A percentile compares a stretch with the other conserved stretches of the same genome.
Evolutionary conservation across 108 stramenopile genomes (phyloP).

Genomic region (Cylindrotheca fusiformis): DNA sequence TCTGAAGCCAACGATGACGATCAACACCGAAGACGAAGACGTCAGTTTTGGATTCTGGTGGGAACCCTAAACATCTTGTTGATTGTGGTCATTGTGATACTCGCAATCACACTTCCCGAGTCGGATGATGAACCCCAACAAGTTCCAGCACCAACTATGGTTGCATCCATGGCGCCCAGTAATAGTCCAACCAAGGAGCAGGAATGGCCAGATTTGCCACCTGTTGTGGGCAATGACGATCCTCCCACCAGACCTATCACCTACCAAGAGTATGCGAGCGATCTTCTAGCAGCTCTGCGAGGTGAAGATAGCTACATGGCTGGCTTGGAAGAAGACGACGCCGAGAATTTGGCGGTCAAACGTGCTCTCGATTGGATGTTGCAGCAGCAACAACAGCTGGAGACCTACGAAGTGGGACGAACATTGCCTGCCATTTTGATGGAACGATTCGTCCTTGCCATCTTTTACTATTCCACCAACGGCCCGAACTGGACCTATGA

Average conservation of each 20-base stretch:
- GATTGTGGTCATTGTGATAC: background rate
- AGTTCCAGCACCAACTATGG: background rate
- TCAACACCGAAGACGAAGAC: background rate
- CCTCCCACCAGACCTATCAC: background rate
- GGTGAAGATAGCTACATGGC: background rate
- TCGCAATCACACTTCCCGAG: background rate
- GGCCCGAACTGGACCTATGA: background rate
- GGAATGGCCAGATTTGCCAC: background rate
- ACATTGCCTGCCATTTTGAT: background rate
- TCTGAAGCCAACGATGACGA: too few relatives aligned
- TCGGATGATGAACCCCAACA: background rate
- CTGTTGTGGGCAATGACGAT: background rate
- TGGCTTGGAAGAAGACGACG: background rate
- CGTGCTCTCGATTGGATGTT: background rate
- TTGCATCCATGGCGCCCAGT: background rate
- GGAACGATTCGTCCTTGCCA: background rate
- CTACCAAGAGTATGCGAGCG: background rate
- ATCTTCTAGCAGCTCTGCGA: background rate
- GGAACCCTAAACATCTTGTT: background rate
- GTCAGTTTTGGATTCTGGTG: background rate
- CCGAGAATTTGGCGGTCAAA: too few relatives aligned
- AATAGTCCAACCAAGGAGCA: background rate
- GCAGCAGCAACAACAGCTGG: background rate
- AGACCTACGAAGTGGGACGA: background rate
- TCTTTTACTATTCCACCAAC: background rate